Percentiles rank a stretch among this genome's conserved stretches.
Conservation (phyloP, 495 filamentous ascomycete species). For the Hyaloscypha bicolor region DNA sequence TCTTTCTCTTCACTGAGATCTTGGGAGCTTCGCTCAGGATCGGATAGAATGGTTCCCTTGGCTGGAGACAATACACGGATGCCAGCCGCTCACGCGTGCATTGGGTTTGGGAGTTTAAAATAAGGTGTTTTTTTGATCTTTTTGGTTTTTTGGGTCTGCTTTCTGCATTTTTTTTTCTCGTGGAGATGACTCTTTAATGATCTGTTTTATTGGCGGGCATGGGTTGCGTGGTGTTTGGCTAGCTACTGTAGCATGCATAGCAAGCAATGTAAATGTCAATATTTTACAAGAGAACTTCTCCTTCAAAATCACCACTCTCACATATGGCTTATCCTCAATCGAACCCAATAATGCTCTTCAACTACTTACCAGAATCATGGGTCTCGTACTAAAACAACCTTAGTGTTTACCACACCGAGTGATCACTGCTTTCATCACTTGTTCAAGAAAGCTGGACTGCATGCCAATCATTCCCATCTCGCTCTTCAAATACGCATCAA, state of each 20-base stretch:
- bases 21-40: neutral
- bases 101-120: conserved; percentile 26
- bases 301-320: neutral
- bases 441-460: no score
- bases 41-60: neutral
- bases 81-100: conserved; percentile 23
- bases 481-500: no score
- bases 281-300: neutral
- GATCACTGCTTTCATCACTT: no score
- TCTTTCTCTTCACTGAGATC: neutral
- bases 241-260: neutral
- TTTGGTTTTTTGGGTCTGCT: conserved; percentile 7
- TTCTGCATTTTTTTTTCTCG: neutral
- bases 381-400: no score
- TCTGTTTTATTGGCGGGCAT: conserved; percentile 7
- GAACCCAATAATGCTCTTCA: no score
- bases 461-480: no score
- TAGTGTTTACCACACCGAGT: no score
- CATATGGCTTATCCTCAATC: no score
- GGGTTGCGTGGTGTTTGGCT: conserved; percentile 9
- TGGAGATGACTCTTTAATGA: neutral
- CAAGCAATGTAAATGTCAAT: neutral
- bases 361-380: no score
- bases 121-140: neutral
- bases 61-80: conserved; percentile 4